These are phyloP conservation scores for Halophytophthora batemanensis DNA, from an alignment of 352 stramenopile genomes.

Conservation along the genomic window DNA sequence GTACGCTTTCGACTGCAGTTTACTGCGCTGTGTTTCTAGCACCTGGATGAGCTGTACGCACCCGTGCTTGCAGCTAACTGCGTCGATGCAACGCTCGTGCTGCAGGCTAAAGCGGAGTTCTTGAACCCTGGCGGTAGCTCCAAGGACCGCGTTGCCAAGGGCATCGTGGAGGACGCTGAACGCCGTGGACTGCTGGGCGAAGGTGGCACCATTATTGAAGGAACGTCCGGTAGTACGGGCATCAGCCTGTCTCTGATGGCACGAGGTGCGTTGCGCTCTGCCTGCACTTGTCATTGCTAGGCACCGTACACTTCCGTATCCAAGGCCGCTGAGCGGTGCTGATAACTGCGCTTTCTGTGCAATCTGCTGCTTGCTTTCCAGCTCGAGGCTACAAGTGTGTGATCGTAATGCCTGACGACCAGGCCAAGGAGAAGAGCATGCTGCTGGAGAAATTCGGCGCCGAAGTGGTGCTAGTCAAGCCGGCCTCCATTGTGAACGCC, in stretches of 20 bases:
- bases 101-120: constrained; percentile 93
- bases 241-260: constrained; percentile 96
- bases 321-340: too few relatives aligned
- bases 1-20: constrained; percentile 29
- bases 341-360: constrained; percentile 3
- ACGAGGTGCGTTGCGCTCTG: constrained; percentile 49
- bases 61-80: not conserved
- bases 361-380: constrained; percentile 10
- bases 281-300: too few relatives aligned
- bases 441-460: constrained; percentile 83
- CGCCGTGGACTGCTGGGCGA: constrained; percentile 75
- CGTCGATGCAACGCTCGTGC: not conserved
- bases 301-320: too few relatives aligned
- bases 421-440: constrained; percentile 91
- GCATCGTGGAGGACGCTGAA: constrained; percentile 95
- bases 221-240: constrained; percentile 96
- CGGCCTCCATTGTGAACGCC: constrained; percentile 95
- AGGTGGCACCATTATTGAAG: constrained; percentile 95
- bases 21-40: not conserved
- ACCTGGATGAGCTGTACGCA: not conserved
- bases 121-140: constrained; percentile 97
- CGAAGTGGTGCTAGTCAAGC: constrained; percentile 86
- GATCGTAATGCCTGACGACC: constrained; percentile 98
- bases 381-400: constrained; percentile 93
- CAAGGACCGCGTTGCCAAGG: constrained; percentile 96